Conservation (phyloP, 2,329 filamentous ascomycete genomes). For the Sarocladium kiliense region DNA sequence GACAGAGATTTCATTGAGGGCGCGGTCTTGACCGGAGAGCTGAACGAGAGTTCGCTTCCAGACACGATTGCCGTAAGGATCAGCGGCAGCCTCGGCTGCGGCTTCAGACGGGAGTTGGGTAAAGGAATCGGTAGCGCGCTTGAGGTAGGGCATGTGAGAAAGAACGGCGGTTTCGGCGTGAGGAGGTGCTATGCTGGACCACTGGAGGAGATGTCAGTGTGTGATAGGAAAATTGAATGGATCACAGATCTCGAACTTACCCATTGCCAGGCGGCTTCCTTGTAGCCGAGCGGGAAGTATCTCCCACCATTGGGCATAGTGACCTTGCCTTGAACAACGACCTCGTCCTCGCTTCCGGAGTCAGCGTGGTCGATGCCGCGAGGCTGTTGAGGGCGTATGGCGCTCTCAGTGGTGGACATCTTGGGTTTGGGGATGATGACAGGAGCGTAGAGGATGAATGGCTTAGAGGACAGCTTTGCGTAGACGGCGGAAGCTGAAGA, state of each 20-base stretch:
- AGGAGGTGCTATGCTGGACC: constrained; percentile 77
- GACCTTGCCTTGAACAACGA: background rate
- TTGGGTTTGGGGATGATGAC: constrained; percentile 22
- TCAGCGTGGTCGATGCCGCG: constrained; percentile 3
- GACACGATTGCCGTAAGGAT: constrained; percentile 78
- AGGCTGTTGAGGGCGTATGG: constrained; percentile 17
- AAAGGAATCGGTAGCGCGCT: constrained; percentile 59
- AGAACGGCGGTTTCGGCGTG: constrained; percentile 86
- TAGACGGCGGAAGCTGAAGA: constrained; percentile 21
- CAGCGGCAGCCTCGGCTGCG: constrained; percentile 48
- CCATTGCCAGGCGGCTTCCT: constrained; percentile 90
- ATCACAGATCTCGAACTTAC: constrained; percentile 40
- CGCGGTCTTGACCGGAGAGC: constrained; percentile 78
- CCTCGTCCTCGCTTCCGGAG: constrained; percentile 2
- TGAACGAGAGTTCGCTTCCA: constrained; percentile 85
- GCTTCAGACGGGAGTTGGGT: constrained; percentile 23
- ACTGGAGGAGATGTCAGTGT: constrained; percentile 44
- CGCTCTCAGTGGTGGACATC: constrained; percentile 28
- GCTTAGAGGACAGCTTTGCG: constrained; percentile 7
- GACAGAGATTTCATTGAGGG: constrained; percentile 88
- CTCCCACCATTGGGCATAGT: background rate
- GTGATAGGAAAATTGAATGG: background rate
- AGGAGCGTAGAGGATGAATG: constrained; percentile 12
- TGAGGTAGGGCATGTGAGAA: constrained; percentile 76
- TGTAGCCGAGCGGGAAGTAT: constrained; percentile 84